phyloP scores from a whole-genome alignment of 2,329 filamentous ascomycete genomes.

The Diaporthe sp. region DNA sequence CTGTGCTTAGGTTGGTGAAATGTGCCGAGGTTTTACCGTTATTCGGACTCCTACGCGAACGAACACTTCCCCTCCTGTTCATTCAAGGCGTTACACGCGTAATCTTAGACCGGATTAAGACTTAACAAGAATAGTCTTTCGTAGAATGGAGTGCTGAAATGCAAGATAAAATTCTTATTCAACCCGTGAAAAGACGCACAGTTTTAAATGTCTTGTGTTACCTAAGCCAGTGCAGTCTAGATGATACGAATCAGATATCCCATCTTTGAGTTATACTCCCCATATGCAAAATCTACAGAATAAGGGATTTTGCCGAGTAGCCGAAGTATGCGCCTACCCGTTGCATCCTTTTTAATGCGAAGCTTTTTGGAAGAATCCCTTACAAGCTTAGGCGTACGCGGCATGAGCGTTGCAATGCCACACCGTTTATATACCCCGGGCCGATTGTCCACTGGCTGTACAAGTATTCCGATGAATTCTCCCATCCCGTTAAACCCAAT shows the following conservation, averaged over 20 bases:
- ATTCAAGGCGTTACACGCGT: too few relatives aligned
- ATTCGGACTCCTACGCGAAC: too few relatives aligned
- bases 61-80: too few relatives aligned
- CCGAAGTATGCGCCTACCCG: neutral
- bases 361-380: neutral
- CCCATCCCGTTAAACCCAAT: too few relatives aligned
- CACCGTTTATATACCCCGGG: neutral
- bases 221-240: neutral
- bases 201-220: too few relatives aligned
- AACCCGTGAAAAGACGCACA: too few relatives aligned
- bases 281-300: neutral
- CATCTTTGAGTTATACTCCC: neutral
- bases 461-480: neutral
- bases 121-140: too few relatives aligned
- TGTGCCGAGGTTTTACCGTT: slow-evolving; percentile 6
- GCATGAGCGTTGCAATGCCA: neutral
- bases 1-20: neutral
- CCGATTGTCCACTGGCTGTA: neutral
- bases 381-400: neutral
- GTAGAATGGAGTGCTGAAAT: too few relatives aligned
- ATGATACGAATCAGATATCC: neutral
- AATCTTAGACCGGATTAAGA: too few relatives aligned
- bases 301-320: neutral
- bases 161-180: too few relatives aligned
- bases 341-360: neutral